Conservation (phyloP, 768 basidiomycete species). For the Psilocybe cyanescens region DNA sequence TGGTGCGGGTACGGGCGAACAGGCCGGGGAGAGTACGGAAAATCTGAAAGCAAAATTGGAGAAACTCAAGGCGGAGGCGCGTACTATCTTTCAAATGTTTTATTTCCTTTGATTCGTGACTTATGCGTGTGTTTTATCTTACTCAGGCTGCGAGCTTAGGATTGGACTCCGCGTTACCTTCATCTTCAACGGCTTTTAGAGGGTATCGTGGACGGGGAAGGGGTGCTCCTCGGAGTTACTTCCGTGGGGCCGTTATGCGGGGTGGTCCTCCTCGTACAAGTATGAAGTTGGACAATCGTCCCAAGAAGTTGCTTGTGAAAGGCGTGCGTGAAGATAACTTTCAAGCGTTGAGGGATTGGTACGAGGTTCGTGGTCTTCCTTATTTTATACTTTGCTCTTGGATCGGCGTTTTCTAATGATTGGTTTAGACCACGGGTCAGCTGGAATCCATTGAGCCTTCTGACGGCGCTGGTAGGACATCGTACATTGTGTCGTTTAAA, state of each 20-base stretch:
- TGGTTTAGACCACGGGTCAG: slow-evolving; percentile 63
- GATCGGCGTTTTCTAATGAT: slow-evolving; percentile 10
- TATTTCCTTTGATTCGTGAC: too few species aligned
- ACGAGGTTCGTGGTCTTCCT: slow-evolving; percentile 56
- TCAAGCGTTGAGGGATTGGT: slow-evolving; percentile 80
- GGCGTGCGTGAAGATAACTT: slow-evolving; percentile 56
- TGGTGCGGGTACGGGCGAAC: slow-evolving; percentile 31
- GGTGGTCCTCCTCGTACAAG: slow-evolving; percentile 71
- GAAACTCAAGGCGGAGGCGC: slow-evolving; percentile 79
- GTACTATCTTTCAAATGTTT: slow-evolving; percentile 20
- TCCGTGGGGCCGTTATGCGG: slow-evolving; percentile 59
- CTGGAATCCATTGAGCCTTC: slow-evolving; percentile 63
- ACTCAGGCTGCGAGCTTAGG: slow-evolving; percentile 76
- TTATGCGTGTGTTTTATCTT: not conserved
- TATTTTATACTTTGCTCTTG: not conserved
- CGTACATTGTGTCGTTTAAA: slow-evolving; percentile 65
- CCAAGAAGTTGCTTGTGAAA: slow-evolving; percentile 78
- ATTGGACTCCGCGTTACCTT: slow-evolving; percentile 52
- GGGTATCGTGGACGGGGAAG: slow-evolving; percentile 73
- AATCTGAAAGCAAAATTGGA: slow-evolving; percentile 76
- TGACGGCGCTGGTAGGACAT: slow-evolving; percentile 42
- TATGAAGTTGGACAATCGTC: slow-evolving; percentile 91
- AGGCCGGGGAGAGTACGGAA: slow-evolving; percentile 55
- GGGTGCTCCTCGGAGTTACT: slow-evolving; percentile 59
- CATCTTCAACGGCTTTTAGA: slow-evolving; percentile 49